A percentile compares a stretch with the other conserved stretches of the same genome.
Conservation (phyloP, 2,329 filamentous ascomycete genomes). For the Parastagonospora nodorum region DNA sequence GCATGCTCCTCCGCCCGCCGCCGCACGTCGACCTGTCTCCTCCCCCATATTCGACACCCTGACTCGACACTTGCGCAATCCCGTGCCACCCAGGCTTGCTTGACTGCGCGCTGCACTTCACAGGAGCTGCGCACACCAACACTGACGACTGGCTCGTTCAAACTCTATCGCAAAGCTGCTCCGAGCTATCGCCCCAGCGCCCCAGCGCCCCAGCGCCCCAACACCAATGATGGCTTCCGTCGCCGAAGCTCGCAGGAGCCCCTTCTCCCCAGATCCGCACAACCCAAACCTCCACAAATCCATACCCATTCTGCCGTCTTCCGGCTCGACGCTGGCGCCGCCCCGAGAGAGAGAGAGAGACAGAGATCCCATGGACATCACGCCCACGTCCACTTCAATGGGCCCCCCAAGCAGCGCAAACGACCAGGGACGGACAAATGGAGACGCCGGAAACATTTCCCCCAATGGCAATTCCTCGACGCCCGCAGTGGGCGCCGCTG, state of each 20-base stretch:
- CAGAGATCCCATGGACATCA: conserved; percentile 60
- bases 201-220: conserved; percentile 13
- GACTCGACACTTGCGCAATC: neutral
- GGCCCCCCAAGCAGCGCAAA: conserved; percentile 50
- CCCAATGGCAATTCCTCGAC: conserved; percentile 46
- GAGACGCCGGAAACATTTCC: conserved; percentile 38
- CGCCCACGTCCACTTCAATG: conserved; percentile 54
- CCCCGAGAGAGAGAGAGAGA: conserved; percentile 36
- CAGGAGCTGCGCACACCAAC: too few species aligned
- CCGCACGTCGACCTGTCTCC: conserved; percentile 1
- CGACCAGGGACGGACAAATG: conserved; percentile 25
- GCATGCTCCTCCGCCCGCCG: conserved; percentile 19
- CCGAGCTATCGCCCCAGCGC: neutral
- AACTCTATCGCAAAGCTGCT: too few species aligned
- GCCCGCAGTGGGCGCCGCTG: conserved; percentile 62
- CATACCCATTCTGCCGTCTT: conserved; percentile 58
- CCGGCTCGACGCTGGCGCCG: conserved; percentile 49
- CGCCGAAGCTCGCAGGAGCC: conserved; percentile 52
- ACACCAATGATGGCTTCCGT: conserved; percentile 50
- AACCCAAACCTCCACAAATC: conserved; percentile 54
- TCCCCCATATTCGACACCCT: neutral
- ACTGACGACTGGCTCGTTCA: too few species aligned
- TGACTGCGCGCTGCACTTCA: too few species aligned
- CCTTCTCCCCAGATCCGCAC: conserved; percentile 51
- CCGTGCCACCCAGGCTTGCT: neutral